Base-by-base conservation (phyloP, 352 stramenopile genomes). In the Globisporangium cystogenes region DNA sequence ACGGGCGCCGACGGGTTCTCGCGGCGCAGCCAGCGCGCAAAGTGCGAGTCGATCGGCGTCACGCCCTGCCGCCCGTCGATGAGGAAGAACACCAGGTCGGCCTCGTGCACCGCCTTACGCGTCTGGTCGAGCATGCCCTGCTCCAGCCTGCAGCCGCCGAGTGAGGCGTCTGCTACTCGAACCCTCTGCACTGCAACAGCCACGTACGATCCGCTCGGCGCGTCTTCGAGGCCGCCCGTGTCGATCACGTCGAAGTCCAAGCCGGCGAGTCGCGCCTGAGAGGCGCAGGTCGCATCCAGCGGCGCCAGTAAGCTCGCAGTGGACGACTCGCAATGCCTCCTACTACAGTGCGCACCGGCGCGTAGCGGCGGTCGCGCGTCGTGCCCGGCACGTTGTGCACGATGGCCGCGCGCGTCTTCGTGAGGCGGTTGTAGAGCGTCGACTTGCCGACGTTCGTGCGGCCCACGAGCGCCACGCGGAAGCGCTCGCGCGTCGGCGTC, bases 381-480 rank as follows among this genome's bases (percentile, higher is more conserved):
- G 82, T 93, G 11, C 82, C 82, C 0, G 82, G 77, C 1, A 93
- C 82, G 48, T 93, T 83, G 62, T 93, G 82, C n/a, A 93, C 82
- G 55, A 93, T 93, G 8, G 82, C 82, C 0, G 68, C 61, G 23
- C 82, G 76, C 20, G 80, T 78, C 64, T 87, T 89, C 51, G 82
- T 93, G 48, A 93, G 55, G 21, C 82, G 74, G 62, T 93, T 93
- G 69, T 86, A 93, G 26, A 93, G 78, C 62, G 82, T 93, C 42
- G 80, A 90, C 61, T 93, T 93, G 53, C 82, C 82, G 39, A 93
- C 80, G 62, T 93, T 93, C 21, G 82, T 90, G 45, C 82, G 77
- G 1, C 82, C 82, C n/a, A 93, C 82, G 27, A 93, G 78, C 37
- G 80, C 82, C 23, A 93, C 70, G 27, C 80, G 80, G 36, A 91